Base-by-base conservation (phyloP, 768 basidiomycete genomes). In the Terana coerulea region DNA sequence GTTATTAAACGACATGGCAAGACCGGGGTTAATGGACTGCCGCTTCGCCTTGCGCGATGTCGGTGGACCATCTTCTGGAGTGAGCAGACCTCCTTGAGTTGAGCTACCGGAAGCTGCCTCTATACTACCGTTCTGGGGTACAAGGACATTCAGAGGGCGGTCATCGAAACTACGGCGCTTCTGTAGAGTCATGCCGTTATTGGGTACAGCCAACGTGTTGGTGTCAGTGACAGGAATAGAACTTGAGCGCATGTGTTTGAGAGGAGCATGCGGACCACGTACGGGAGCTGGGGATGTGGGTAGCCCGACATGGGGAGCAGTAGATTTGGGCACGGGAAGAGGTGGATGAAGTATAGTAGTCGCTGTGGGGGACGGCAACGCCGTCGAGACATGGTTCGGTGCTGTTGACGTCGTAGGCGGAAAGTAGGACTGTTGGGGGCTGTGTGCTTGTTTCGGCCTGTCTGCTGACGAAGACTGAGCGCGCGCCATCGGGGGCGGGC, bases 21-120 rank as follows among this genome's bases (percentile, higher is more conserved):
- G 62, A 3, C 64, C 73, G 1, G 83, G 82, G 50, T 80, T 82
- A 54, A 83, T 81, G 3, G 81, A 82, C 19, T 75, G 68, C 11
- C 81, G 69, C 39, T 72, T 75, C 22, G 76, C 77, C 0, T 71
- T 67, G 30, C 76, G 71, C 5, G 66, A 65, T 0, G 68, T 44
- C 5, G 35, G 12, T 5, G n/a, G 69, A 6, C 54, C 54, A 15
- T 54, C 49, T 53, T 64, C 42, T 36, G 73, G 57, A 44, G 70
- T 60, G 44, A 59, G 52, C 40, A 69, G 61, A 19, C 56, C 61
- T 6, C 14, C 17, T 22, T 34, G 39, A 33, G 30, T 57, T 47
- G 17, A 47, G 35, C 31, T 53, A 50, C 31, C 24, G 31, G 51
- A 34, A 14, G 46, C 44, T 41, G 50, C 50, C 40, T 33, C 50